phyloP scores from a whole-genome alignment of 495 filamentous ascomycete genomes.

The Annulohypoxylon maeteangense region DNA sequence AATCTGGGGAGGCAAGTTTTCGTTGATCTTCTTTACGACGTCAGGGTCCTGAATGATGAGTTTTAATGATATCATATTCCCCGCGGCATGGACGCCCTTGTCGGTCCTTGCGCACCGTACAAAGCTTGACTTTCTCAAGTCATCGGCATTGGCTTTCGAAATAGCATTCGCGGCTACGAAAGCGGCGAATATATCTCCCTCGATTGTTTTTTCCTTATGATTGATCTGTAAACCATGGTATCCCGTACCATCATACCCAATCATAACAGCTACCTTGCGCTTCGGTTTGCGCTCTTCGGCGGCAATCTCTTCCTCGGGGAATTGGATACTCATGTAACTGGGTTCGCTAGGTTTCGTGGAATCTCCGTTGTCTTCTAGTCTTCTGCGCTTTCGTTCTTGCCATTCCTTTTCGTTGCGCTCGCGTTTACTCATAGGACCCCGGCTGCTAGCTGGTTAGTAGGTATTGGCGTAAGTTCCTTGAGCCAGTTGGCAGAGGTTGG shows the following conservation, averaged over 20 bases:
- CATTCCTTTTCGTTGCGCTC: constrained; percentile 40
- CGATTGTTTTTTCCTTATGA: constrained; percentile 85
- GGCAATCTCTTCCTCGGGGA: constrained; percentile 77
- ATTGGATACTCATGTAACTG: constrained; percentile 57
- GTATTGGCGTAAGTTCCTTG: constrained; percentile 34
- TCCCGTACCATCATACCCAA: constrained; percentile 96
- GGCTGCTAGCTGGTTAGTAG: constrained; percentile 41
- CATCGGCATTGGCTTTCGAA: constrained; percentile 93
- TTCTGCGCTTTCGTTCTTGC: constrained; percentile 47
- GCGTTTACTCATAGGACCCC: constrained; percentile 25
- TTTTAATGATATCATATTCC: constrained; percentile 95
- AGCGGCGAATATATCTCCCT: constrained; percentile 94
- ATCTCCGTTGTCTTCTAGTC: constrained; percentile 47
- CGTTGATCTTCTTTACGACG: constrained; percentile 90
- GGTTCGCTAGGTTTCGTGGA: constrained; percentile 63
- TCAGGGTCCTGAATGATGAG: constrained; percentile 92
- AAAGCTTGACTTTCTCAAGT: constrained; percentile 95
- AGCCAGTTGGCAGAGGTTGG: not conserved
- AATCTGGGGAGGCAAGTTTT: constrained; percentile 84
- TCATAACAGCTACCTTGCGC: constrained; percentile 92
- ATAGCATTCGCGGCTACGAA: constrained; percentile 91
- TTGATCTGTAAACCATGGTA: constrained; percentile 96
- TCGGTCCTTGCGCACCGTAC: constrained; percentile 95
- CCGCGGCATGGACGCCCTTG: constrained; percentile 97
- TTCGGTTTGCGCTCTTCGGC: constrained; percentile 88